Evolutionary conservation across 148 eudicot genomes (phyloP).

Genomic region (Chenopodium berlandieri): DNA sequence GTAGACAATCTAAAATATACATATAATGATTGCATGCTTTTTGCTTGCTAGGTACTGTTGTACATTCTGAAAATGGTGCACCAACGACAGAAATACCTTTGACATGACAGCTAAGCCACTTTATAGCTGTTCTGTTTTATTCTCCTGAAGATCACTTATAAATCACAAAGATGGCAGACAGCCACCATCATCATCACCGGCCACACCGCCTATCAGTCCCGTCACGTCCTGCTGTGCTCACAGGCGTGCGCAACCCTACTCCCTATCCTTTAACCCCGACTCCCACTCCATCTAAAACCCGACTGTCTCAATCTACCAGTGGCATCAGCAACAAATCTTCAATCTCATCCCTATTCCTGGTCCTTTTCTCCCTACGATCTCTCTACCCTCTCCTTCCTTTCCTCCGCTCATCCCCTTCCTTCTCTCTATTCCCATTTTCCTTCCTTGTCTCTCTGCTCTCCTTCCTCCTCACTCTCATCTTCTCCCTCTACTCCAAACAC

Average conservation of each 20-base stretch:
- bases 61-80: conserved; percentile 3
- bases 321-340: conserved; percentile 40
- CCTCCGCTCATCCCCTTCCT: conserved; percentile 73
- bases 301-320: conserved; percentile 30
- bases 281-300: conserved; percentile 66
- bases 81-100: not conserved
- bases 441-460: conserved; percentile 76
- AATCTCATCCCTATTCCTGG: conserved; percentile 61
- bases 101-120: conserved; percentile 1
- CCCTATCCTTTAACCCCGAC: conserved; percentile 52
- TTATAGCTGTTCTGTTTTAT: not conserved
- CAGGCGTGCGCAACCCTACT: conserved; percentile 36
- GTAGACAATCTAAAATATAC: not conserved
- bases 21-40: not conserved
- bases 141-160: not conserved
- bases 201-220: conserved; percentile 57
- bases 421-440: conserved; percentile 84
- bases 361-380: conserved; percentile 76
- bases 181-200: conserved; percentile 50
- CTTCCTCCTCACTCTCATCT: conserved; percentile 43
- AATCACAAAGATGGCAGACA: conserved; percentile 29
- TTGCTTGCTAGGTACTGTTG: conserved; percentile 16
- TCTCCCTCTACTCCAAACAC: conserved; percentile 33
- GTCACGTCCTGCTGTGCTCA: conserved; percentile 31
- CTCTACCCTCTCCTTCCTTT: conserved; percentile 73